A percentile compares a stretch with the other conserved stretches of the same genome.
Evolutionary conservation across 2,329 filamentous ascomycete genomes (phyloP).

Genomic region (Fusarium sp.): DNA sequence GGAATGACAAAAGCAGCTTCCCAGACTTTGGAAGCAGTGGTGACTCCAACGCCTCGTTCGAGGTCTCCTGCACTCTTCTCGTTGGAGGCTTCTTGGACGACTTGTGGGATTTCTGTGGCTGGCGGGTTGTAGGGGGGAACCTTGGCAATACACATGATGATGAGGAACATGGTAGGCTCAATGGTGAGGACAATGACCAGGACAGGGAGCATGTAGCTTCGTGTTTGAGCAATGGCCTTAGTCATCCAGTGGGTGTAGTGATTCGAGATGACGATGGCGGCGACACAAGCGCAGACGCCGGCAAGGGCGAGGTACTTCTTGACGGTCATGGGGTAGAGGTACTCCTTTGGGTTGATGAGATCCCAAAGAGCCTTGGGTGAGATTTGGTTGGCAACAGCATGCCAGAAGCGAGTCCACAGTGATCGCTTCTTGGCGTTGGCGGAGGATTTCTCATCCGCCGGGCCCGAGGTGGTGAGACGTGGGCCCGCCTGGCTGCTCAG

Average conservation of each 20-base stretch:
- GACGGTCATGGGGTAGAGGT: constrained; percentile 22
- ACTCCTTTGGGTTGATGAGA: constrained; percentile 16
- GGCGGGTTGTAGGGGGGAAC: neutral
- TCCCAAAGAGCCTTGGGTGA: constrained; percentile 16
- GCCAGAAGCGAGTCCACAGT: neutral
- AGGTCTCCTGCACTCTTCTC: neutral
- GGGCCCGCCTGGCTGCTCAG: neutral
- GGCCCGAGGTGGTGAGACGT: neutral
- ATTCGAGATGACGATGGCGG: constrained; percentile 11
- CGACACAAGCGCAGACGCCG: constrained; percentile 4
- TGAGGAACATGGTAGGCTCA: constrained; percentile 19
- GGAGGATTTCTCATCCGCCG: neutral
- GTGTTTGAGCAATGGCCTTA: constrained; percentile 16
- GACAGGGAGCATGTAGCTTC: constrained; percentile 25
- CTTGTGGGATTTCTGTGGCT: neutral
- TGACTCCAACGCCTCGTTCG: neutral
- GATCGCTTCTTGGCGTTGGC: constrained; percentile 1
- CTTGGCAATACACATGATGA: constrained; percentile 6
- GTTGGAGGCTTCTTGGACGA: neutral
- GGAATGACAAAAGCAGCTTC: constrained; percentile 19
- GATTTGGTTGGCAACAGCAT: constrained; percentile 5
- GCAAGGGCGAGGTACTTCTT: constrained; percentile 16
- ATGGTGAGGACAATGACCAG: constrained; percentile 18
- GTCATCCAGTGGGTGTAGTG: constrained; percentile 18
- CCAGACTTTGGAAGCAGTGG: neutral